Evolutionary conservation across 192 early-diverging fungal species (phyloP).

Genomic region (Coemansia javaensis): DNA sequence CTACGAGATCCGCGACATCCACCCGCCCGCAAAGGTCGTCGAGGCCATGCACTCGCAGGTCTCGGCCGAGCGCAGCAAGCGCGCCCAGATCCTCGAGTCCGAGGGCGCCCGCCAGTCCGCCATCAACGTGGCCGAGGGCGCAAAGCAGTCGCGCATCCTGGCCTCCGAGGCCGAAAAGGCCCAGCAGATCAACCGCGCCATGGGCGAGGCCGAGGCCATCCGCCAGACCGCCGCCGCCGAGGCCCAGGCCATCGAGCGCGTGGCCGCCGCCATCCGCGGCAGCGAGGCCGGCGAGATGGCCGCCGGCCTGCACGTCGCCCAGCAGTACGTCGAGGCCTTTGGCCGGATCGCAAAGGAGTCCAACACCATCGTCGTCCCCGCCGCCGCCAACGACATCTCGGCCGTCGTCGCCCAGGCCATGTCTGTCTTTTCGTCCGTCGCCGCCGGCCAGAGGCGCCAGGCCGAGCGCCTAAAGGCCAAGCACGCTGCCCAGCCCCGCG

Average conservation of each 20-base stretch:
- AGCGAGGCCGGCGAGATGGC: conserved; percentile 71
- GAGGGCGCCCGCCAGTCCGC: conserved; percentile 85
- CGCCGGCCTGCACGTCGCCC: conserved; percentile 84
- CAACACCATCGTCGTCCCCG: conserved; percentile 85
- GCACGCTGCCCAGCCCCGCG: not conserved
- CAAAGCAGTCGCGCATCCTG: conserved; percentile 84
- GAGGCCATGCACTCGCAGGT: conserved; percentile 98
- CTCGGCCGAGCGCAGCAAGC: conserved; percentile 90
- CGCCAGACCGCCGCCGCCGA: conserved; percentile 76
- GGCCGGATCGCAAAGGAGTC: conserved; percentile 86
- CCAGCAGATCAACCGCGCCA: conserved; percentile 86
- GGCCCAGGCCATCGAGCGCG: conserved; percentile 70
- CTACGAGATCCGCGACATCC: conserved; percentile 95
- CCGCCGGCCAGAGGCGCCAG: conserved; percentile 22
- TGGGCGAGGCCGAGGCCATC: conserved; percentile 88
- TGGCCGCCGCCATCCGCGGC: conserved; percentile 71
- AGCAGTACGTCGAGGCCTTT: conserved; percentile 96
- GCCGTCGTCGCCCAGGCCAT: conserved; percentile 84
- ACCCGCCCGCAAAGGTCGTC: conserved; percentile 92
- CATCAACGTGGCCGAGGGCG: conserved; percentile 96
- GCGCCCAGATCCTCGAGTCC: conserved; percentile 89
- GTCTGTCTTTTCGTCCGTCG: conserved; percentile 38
- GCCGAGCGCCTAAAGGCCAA: not conserved
- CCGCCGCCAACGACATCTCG: conserved; percentile 73
- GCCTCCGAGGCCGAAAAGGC: conserved; percentile 91